Evolutionary conservation across 2,329 filamentous ascomycete species (phyloP).

Genomic region (Chrysoporthe puriensis): DNA sequence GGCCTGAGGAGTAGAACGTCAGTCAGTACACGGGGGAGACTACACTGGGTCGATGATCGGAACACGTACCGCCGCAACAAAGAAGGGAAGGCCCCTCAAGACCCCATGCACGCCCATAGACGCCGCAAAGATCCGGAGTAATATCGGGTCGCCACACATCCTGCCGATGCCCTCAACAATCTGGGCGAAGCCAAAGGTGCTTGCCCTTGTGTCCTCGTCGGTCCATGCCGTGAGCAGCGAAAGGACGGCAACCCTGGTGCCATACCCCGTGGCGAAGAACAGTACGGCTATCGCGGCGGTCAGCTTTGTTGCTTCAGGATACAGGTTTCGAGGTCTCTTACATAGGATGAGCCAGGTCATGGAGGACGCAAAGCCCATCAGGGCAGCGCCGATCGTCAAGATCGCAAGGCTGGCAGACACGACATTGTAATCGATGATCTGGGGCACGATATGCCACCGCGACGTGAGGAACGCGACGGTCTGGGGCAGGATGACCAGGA

Average conservation of each 20-base stretch:
- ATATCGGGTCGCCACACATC: constrained; percentile 26
- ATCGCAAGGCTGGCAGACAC: constrained; percentile 25
- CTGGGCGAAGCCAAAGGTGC: constrained; percentile 26
- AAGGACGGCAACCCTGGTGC: constrained; percentile 26
- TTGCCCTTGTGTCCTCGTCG: constrained; percentile 27
- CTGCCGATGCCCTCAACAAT: constrained; percentile 26
- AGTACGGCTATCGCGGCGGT: constrained; percentile 13
- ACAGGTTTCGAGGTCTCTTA: neutral
- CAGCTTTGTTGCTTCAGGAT: neutral
- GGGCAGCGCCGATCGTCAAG: constrained; percentile 15
- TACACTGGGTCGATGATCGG: too few relatives aligned
- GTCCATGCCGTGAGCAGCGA: constrained; percentile 27
- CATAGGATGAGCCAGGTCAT: constrained; percentile 24
- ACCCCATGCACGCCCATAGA: constrained; percentile 21
- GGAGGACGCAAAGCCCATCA: constrained; percentile 26
- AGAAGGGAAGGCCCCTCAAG: constrained; percentile 24
- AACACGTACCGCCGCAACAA: constrained; percentile 23
- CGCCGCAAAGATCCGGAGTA: constrained; percentile 24
- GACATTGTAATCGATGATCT: constrained; percentile 28
- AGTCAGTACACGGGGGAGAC: neutral
- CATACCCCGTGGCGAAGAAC: constrained; percentile 27
- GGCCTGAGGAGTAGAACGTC: neutral
- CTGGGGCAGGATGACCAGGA: constrained; percentile 27
- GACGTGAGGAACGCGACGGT: constrained; percentile 24
- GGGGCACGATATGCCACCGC: constrained; percentile 20